Percentiles rank a stretch among this genome's conserved stretches.
Evolutionary conservation across 2,329 filamentous ascomycete species (phyloP).

Genomic region (Pyricularia sp.): DNA sequence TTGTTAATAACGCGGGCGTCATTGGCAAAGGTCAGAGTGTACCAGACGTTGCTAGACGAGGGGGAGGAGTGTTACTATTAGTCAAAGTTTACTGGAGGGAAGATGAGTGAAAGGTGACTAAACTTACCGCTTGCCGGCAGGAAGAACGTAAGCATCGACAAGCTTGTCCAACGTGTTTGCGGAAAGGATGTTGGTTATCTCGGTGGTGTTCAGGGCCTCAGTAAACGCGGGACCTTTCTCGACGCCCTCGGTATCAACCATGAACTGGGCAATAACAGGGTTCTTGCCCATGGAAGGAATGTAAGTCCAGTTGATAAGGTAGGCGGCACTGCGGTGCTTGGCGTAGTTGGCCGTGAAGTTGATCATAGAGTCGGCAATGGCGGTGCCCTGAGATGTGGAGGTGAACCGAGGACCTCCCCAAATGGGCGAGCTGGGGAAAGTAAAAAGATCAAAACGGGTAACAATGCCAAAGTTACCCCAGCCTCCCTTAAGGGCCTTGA

Average conservation of each 20-base stretch:
- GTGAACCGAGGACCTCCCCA: slow-evolving; percentile 5
- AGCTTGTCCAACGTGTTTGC: background rate
- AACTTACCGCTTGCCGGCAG: background rate
- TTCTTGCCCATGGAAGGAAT: background rate
- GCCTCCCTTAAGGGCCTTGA: slow-evolving; percentile 30
- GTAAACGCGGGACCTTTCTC: background rate
- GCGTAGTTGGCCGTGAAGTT: slow-evolving; percentile 11
- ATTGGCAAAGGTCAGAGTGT: slow-evolving; percentile 19
- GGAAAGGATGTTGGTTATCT: too few species aligned
- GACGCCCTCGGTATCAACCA: slow-evolving; percentile 3
- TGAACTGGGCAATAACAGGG: background rate
- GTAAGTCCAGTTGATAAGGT: slow-evolving; percentile 8
- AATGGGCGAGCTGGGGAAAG: slow-evolving; percentile 2
- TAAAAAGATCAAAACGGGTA: slow-evolving; percentile 12
- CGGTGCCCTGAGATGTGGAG: background rate
- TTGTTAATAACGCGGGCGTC: slow-evolving; percentile 20
- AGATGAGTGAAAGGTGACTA: too few species aligned
- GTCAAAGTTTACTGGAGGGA: too few species aligned
- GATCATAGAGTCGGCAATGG: slow-evolving; percentile 6
- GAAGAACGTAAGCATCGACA: background rate
- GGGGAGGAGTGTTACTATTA: too few species aligned
- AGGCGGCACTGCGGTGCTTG: slow-evolving; percentile 11
- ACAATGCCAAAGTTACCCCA: slow-evolving; percentile 29
- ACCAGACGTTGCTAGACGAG: slow-evolving; percentile 12
- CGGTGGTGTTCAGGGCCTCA: background rate